phyloP scores from a whole-genome alignment of 768 basidiomycete species.

The Tricholoma furcatifolium region DNA sequence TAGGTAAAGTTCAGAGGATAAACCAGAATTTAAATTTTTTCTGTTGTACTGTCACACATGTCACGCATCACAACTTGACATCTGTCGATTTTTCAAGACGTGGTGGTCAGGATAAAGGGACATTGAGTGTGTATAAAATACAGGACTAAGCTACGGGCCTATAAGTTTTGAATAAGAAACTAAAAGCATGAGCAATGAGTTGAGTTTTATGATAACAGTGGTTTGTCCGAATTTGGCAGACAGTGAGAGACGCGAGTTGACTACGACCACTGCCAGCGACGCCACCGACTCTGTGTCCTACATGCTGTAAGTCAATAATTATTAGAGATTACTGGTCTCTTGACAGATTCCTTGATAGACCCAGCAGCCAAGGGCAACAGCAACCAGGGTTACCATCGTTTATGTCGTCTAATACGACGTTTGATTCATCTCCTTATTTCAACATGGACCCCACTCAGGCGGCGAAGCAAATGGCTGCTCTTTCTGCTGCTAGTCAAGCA shows the following conservation, averaged over 20 bases:
- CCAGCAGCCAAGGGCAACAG: conserved; percentile 38
- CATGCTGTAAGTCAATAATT: conserved; percentile 32
- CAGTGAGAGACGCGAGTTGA: conserved; percentile 11
- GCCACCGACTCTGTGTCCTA: conserved; percentile 4
- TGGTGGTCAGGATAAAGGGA: neutral
- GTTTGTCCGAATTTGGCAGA: conserved; percentile 11
- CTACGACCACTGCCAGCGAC: conserved; percentile 7
- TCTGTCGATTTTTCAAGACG: neutral
- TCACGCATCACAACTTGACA: conserved; percentile 6
- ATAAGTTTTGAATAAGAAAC: neutral
- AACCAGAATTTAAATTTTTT: conserved; percentile 2
- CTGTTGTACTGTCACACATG: conserved; percentile 10
- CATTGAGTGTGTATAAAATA: neutral
- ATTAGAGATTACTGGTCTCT: conserved; percentile 12
- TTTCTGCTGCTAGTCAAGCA: conserved; percentile 62
- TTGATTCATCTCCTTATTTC: conserved; percentile 39
- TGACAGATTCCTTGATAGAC: conserved; percentile 21
- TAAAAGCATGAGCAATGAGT: neutral
- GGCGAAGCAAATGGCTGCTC: conserved; percentile 81
- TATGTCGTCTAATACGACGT: conserved; percentile 28
- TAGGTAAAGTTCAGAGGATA: conserved; percentile 25
- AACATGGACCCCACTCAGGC: conserved; percentile 62
- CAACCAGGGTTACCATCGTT: conserved; percentile 31
- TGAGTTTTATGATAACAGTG: neutral
- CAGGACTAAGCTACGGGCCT: neutral